A percentile compares a stretch with the other conserved stretches of the same genome.
These are phyloP conservation scores for Copromyces sp. DNA, from an alignment of 495 filamentous ascomycete genomes.

Conservation along the genomic window DNA sequence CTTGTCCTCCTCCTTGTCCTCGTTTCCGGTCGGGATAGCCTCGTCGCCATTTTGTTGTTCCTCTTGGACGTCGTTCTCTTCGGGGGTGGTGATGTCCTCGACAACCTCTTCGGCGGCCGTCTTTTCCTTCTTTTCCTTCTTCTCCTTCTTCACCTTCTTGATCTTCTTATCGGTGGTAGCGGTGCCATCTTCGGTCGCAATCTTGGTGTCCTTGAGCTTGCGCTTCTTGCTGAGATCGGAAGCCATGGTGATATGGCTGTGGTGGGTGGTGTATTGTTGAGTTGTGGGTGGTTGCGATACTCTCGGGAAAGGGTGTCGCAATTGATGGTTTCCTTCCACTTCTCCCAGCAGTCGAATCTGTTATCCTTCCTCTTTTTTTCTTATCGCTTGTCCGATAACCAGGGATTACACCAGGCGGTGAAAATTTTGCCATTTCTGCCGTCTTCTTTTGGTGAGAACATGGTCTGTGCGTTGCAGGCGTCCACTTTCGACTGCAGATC, in stretches of 20 bases:
- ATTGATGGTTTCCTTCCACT: no score
- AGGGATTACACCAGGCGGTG: not conserved
- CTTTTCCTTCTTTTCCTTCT: slow-evolving; percentile 12
- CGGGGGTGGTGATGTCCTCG: slow-evolving; percentile 6
- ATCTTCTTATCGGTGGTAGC: slow-evolving; percentile 18
- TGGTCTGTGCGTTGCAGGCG: not conserved
- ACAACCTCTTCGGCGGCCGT: slow-evolving; percentile 8
- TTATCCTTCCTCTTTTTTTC: not conserved
- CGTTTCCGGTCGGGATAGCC: slow-evolving; percentile 12
- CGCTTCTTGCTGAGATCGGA: slow-evolving; percentile 37
- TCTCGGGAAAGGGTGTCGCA: not conserved
- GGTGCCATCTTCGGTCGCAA: slow-evolving; percentile 16
- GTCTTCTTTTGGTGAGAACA: not conserved
- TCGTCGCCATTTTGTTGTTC: not conserved
- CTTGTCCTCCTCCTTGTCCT: slow-evolving; percentile 14
- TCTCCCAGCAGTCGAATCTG: not conserved
- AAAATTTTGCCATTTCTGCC: not conserved
- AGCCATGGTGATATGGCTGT: slow-evolving; percentile 22
- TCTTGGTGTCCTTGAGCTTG: slow-evolving; percentile 32
- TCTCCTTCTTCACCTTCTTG: slow-evolving; percentile 20
- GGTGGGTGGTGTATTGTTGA: not conserved
- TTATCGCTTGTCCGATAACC: not conserved
- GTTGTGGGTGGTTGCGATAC: slow-evolving; percentile 10
- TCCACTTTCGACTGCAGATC: not conserved
- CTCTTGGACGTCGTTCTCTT: slow-evolving; percentile 8